Percentiles rank a stretch among this genome's conserved stretches.
These are phyloP conservation scores for Lepidium aucheri DNA, from an alignment of 345 rosid genomes.

Conservation along the genomic window DNA sequence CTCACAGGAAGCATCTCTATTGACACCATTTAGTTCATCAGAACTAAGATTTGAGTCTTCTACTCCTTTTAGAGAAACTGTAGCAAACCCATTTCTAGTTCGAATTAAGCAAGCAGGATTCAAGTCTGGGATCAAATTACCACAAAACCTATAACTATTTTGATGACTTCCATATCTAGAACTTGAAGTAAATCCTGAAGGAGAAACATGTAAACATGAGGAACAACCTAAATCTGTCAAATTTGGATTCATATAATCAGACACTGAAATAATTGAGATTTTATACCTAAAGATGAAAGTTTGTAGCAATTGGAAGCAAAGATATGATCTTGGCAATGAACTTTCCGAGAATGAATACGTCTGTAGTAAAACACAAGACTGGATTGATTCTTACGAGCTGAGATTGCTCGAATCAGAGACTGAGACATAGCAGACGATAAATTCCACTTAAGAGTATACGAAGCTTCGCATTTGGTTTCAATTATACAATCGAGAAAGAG, in stretches of 20 bases:
- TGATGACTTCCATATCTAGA: constrained; percentile 5
- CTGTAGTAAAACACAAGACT: background rate
- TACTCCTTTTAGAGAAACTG: constrained; percentile 15
- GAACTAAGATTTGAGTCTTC: constrained; percentile 13
- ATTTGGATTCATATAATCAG: background rate
- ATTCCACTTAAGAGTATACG: background rate
- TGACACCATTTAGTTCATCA: background rate
- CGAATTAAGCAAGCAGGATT: background rate
- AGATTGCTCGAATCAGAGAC: constrained; percentile 23
- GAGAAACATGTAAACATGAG: background rate
- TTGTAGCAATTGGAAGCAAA: background rate
- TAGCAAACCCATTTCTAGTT: constrained; percentile 32
- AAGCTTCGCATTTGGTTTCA: background rate
- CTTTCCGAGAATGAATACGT: background rate
- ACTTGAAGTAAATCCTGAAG: constrained; percentile 1
- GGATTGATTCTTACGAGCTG: constrained; percentile 24
- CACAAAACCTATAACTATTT: background rate
- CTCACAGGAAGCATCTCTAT: constrained; percentile 3
- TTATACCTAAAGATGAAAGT: constrained; percentile 10
- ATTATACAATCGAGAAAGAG: background rate
- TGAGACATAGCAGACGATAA: constrained; percentile 15
- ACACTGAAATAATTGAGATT: background rate
- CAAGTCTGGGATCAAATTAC: constrained; percentile 7
- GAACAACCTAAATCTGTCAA: background rate
- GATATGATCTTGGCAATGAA: background rate